Evolutionary conservation across 1,284 basidiomycete species (phyloP).

Genomic region (Ustilago sp.): DNA sequence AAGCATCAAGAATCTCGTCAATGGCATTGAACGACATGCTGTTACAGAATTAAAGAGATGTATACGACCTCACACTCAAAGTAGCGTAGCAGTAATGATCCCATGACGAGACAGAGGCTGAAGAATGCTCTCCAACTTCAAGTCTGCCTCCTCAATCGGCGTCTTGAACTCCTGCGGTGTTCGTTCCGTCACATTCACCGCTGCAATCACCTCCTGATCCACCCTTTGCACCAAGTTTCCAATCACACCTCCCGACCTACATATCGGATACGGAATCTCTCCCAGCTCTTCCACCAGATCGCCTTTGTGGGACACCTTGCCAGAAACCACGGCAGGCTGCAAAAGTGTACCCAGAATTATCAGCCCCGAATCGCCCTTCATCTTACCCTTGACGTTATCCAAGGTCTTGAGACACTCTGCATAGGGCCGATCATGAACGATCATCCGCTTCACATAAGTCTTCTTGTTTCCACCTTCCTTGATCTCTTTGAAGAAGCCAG

Average conservation of each 20-base stretch:
- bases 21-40: neutral
- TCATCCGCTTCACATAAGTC: slow-evolving; percentile 35
- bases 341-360: slow-evolving; percentile 33
- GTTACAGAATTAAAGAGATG: neutral
- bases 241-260: slow-evolving; percentile 23
- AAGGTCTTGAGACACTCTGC: slow-evolving; percentile 21
- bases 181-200: slow-evolving; percentile 27
- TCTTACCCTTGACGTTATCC: slow-evolving; percentile 26
- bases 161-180: slow-evolving; percentile 27
- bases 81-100: slow-evolving; percentile 20
- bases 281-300: slow-evolving; percentile 14
- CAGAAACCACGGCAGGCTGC: slow-evolving; percentile 30
- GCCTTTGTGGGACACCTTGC: neutral
- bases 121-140: slow-evolving; percentile 28
- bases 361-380: slow-evolving; percentile 29
- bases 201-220: slow-evolving; percentile 23
- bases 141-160: slow-evolving; percentile 30
- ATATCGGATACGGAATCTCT: slow-evolving; percentile 27
- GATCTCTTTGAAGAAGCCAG: too few species aligned
- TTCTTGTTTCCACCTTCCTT: slow-evolving; percentile 6
- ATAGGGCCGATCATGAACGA: slow-evolving; percentile 37
- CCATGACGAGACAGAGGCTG: slow-evolving; percentile 35
- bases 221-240: slow-evolving; percentile 17
- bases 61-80: neutral
- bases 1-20: neutral